These are phyloP conservation scores for Alternaria ethzedia DNA, from an alignment of 2,329 filamentous ascomycete species.

Conservation along the genomic window DNA sequence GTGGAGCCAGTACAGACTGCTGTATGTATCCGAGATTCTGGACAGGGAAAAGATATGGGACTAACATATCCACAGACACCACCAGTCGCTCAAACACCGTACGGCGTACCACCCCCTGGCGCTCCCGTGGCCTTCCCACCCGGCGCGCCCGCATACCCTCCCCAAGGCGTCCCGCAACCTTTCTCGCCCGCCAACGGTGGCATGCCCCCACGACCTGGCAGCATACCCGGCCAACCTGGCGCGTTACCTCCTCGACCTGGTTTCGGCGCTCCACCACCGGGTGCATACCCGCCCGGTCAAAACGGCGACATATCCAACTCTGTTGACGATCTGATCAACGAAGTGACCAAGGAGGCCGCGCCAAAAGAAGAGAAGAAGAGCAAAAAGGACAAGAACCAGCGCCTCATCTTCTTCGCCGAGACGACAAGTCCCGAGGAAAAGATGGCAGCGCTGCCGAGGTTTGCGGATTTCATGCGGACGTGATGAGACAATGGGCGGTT, in stretches of 20 bases:
- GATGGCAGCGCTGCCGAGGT: constrained; percentile 79
- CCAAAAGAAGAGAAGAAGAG: constrained; percentile 59
- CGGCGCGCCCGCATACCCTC: constrained; percentile 25
- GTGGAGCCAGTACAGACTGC: constrained; percentile 44
- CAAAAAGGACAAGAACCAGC: constrained; percentile 65
- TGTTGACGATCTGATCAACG: constrained; percentile 60
- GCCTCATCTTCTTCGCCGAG: constrained; percentile 82
- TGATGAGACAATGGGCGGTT: constrained; percentile 11
- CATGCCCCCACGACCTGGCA: constrained; percentile 38
- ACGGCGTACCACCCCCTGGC: constrained; percentile 24
- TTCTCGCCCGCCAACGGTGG: constrained; percentile 36
- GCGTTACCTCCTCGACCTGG: constrained; percentile 49
- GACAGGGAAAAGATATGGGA: neutral
- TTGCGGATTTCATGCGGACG: constrained; percentile 57
- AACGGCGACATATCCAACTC: constrained; percentile 47
- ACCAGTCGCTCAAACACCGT: constrained; percentile 26
- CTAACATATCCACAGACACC: constrained; percentile 29
- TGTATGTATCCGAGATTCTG: constrained; percentile 7
- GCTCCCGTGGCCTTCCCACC: constrained; percentile 34
- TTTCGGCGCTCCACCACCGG: constrained; percentile 30
- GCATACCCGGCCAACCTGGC: constrained; percentile 34
- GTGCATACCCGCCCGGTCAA: constrained; percentile 19
- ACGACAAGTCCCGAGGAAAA: constrained; percentile 86
- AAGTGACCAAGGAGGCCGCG: constrained; percentile 53
- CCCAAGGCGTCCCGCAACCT: constrained; percentile 26